Conservation (phyloP, 768 basidiomycete species). For the Cystoderma amianthinum region DNA sequence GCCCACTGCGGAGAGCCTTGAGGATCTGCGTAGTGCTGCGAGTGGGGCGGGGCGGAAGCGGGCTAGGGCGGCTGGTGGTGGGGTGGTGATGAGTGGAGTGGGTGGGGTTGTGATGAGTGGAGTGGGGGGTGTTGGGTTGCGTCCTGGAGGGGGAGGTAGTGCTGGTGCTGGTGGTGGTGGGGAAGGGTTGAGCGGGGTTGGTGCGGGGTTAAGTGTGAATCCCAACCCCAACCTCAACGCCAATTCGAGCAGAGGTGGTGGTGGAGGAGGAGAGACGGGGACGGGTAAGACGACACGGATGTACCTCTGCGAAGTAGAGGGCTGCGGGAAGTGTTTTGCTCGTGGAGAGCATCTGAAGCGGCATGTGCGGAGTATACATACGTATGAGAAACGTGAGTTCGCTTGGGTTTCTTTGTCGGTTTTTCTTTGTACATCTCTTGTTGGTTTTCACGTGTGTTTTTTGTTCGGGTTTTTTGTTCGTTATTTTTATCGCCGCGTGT, state of each 20-base stretch:
- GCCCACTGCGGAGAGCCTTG: constrained; percentile 38
- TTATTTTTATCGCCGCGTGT: no score
- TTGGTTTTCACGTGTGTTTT: no score
- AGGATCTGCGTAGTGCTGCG: constrained; percentile 26
- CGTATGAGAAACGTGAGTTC: constrained; percentile 82
- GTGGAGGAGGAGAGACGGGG: constrained; percentile 29
- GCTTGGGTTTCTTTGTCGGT: constrained; percentile 4
- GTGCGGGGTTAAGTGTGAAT: no score
- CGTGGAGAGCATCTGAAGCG: constrained; percentile 88
- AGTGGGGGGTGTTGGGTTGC: constrained; percentile 4
- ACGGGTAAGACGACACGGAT: constrained; percentile 30
- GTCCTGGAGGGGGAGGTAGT: constrained; percentile 8
- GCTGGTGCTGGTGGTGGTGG: constrained; percentile 15
- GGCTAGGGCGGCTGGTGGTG: not conserved
- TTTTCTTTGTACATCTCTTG: no score
- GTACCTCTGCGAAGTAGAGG: constrained; percentile 73
- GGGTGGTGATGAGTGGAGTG: constrained; percentile 3
- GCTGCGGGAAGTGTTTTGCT: constrained; percentile 84
- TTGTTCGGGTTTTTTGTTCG: no score
- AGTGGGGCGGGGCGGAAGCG: no score
- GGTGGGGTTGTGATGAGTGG: constrained; percentile 8
- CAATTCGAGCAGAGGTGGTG: no score
- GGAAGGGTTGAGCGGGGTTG: no score
- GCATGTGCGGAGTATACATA: constrained; percentile 84
- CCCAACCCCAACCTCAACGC: no score